Evolutionary conservation across 1,284 basidiomycete species (phyloP).

Genomic region (Ganoderma sinense): DNA sequence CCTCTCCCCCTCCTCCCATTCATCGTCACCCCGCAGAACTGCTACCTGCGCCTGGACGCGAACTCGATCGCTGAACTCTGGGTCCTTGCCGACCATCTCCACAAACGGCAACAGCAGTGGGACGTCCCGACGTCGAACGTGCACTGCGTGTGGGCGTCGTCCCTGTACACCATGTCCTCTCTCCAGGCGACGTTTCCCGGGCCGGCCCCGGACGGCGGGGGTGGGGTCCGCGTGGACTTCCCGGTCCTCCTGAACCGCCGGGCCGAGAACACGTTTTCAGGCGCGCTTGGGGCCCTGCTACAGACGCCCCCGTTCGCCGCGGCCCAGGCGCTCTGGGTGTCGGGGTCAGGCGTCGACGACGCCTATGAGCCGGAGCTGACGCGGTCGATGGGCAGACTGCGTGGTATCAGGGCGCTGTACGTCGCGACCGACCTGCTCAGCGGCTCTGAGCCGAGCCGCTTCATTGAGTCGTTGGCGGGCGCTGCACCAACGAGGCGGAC

Average conservation of each 20-base stretch:
- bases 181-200: not conserved
- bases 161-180: conserved; percentile 1
- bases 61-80: not conserved
- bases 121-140: not conserved
- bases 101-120: not conserved
- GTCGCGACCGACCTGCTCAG: not conserved
- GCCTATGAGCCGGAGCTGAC: not conserved
- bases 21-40: not conserved
- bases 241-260: not conserved
- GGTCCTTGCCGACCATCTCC: not conserved
- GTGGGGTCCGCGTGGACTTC: conserved; percentile 1
- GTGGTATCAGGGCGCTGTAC: not conserved
- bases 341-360: not conserved
- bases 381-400: not conserved
- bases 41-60: not conserved
- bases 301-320: not conserved
- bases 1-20: not conserved
- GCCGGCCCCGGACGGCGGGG: not conserved
- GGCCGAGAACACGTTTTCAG: no score
- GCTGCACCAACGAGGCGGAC: not conserved
- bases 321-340: not conserved
- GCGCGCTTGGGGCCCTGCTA: not conserved
- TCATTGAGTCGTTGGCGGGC: not conserved
- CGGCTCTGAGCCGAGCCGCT: not conserved
- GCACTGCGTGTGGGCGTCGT: not conserved